Evolutionary conservation across 2,329 filamentous ascomycete species (phyloP), one percentile per base, ranked within the genome.

Genomic region (Colletotrichum sp.): DNA sequence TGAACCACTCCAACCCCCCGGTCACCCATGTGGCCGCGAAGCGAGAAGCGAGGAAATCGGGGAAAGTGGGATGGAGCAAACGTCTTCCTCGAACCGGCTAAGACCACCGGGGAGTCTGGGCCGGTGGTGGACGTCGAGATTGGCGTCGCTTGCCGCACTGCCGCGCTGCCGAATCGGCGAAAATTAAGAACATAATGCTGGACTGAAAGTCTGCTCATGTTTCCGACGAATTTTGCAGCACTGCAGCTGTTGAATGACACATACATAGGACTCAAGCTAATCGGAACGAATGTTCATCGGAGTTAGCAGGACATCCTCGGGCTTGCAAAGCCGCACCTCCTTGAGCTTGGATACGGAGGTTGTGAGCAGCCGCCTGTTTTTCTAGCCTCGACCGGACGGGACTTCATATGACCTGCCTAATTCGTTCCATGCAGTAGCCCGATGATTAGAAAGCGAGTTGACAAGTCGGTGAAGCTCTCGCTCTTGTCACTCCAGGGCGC

Each of bases 161-260:
- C 69, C 69, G 57, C 64, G 62, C 24, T 72, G 69, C 69, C 73
- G 69, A 76, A 57, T 60, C 73, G 70, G 73, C 73, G 26, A 72
- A 49, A 21, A 18, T 8, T 24, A 28, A 28, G 6, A 1, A 39
- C 6, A 64, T 3, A 64, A 13, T 24, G 18, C 34, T 57, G 21
- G 28, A 16, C 28, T n/a, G n/a, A 64, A 64, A 68, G 34, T 66
- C 21, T 66, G 60, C 44, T 32, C 49, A 36, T 65, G 52, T 64
- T 57, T 69, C 21, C 21, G 52, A 30, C 30, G 44, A 67, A 26
- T 16, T 12, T 12, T 55, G 24, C 34, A 32, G 15, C 24, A 49
- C 39, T 2, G 39, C 39, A 49, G 32, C 24, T 60, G n/a, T n/a
- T 24, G 13, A 28, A 49, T 52, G 64, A 66, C 72, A 62, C 55